Conservation (phyloP, 2,329 filamentous ascomycete species). For the Aspergillus ochraceoroseus region DNA sequence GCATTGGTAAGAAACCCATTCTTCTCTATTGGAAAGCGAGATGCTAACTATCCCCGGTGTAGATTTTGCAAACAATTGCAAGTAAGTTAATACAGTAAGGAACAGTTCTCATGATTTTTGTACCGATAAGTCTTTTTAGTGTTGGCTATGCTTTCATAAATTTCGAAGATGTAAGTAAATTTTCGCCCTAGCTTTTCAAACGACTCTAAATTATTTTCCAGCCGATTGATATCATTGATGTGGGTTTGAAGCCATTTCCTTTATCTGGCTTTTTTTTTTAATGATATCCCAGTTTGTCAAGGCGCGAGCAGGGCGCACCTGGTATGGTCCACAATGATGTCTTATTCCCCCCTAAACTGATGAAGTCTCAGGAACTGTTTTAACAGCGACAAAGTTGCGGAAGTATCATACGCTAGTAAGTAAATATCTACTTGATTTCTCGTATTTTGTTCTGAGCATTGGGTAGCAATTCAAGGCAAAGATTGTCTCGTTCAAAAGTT, state of each 20-base stretch:
- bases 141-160: conserved; percentile 98
- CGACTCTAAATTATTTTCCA: conserved; percentile 43
- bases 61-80: conserved; percentile 78
- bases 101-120: background rate
- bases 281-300: conserved; percentile 60
- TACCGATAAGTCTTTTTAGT: conserved; percentile 45
- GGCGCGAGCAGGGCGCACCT: conserved; percentile 64
- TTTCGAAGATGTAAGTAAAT: conserved; percentile 67
- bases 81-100: conserved; percentile 50
- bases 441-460: conserved; percentile 24
- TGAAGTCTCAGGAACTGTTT: conserved; percentile 62
- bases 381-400: conserved; percentile 76
- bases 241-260: conserved; percentile 39
- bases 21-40: background rate
- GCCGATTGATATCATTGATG: conserved; percentile 68
- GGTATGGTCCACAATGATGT: conserved; percentile 42
- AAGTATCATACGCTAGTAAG: conserved; percentile 93
- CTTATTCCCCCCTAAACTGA: conserved; percentile 14
- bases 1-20: conserved; percentile 57
- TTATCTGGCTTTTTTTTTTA: conserved; percentile 19
- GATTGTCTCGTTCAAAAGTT: conserved; percentile 93
- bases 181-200: background rate
- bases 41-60: conserved; percentile 3
- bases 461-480: conserved; percentile 77
- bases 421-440: conserved; percentile 18